phyloP scores from a whole-genome alignment of 176 grass and related monocot species.

The Rhipidocladum racemiflorum region DNA sequence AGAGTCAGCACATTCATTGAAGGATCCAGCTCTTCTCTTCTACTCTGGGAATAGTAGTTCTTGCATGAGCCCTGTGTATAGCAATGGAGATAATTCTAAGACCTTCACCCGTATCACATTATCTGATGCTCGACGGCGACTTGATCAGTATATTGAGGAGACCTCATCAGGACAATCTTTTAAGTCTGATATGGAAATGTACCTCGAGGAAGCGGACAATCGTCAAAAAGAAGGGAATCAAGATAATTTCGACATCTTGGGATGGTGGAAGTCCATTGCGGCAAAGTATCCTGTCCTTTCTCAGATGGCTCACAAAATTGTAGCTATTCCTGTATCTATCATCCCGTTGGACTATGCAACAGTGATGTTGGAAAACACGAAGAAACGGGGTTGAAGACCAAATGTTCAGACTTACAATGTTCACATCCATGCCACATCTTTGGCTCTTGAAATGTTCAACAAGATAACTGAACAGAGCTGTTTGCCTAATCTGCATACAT shows the following conservation, averaged over 20 bases:
- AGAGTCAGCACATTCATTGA: conserved; percentile 70
- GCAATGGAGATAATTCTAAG: conserved; percentile 68
- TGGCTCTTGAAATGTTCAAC: no score
- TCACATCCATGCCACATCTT: no score
- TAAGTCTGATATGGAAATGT: conserved; percentile 94
- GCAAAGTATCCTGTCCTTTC: conserved; percentile 97
- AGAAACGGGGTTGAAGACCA: no score
- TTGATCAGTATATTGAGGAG: conserved; percentile 98
- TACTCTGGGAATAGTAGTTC: conserved; percentile 67
- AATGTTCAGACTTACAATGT: no score
- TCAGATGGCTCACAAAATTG: conserved; percentile 85
- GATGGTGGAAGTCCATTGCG: conserved; percentile 93
- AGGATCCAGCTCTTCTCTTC: conserved; percentile 63
- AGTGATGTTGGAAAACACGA: no score
- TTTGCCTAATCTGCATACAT: conserved; percentile 56
- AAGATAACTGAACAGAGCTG: conserved; percentile 27
- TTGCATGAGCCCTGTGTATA: conserved; percentile 49
- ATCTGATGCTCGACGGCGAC: conserved; percentile 87
- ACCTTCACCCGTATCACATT: conserved; percentile 82
- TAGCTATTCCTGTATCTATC: conserved; percentile 79
- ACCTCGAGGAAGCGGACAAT: conserved; percentile 90
- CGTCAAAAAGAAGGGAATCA: conserved; percentile 68
- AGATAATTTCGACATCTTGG: conserved; percentile 89
- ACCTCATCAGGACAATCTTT: conserved; percentile 86
- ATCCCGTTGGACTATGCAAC: conserved; percentile 72